Conservation (phyloP, 352 stramenopile genomes). For the Blastocystis sp. region DNA sequence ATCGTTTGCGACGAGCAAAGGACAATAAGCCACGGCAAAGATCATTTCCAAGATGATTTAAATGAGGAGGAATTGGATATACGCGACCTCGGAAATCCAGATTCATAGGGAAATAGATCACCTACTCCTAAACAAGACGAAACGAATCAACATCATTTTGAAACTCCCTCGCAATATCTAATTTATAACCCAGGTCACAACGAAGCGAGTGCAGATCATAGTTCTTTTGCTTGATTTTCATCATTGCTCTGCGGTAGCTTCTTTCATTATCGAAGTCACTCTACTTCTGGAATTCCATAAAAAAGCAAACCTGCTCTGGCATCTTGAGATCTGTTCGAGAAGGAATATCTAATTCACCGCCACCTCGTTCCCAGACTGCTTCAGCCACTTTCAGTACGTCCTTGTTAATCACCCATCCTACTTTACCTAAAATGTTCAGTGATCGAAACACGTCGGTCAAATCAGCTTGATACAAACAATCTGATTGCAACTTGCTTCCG, state of each 20-base stretch:
- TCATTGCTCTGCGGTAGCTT: constrained; percentile 6
- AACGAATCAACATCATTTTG: constrained; percentile 74
- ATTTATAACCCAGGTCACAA: constrained; percentile 87
- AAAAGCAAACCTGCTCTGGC: constrained; percentile 64
- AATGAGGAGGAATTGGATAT: constrained; percentile 93
- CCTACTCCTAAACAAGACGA: constrained; percentile 62
- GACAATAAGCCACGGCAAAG: constrained; percentile 88
- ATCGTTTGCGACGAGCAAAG: constrained; percentile 86
- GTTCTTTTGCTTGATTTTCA: constrained; percentile 63
- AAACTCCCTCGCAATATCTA: constrained; percentile 89
- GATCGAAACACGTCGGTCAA: constrained; percentile 15
- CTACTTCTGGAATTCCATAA: constrained; percentile 68
- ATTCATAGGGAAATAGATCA: constrained; percentile 98
- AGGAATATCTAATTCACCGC: constrained; percentile 85
- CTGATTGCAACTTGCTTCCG: constrained; percentile 66
- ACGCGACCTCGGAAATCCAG: constrained; percentile 96
- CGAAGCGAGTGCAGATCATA: constrained; percentile 84
- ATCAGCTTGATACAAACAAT: constrained; percentile 56
- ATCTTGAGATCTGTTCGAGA: constrained; percentile 70
- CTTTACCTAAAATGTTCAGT: constrained; percentile 66
- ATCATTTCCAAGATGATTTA: constrained; percentile 96
- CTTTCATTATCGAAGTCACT: constrained; percentile 70
- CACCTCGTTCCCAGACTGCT: constrained; percentile 80
- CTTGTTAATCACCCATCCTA: constrained; percentile 88
- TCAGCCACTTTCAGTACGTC: constrained; percentile 82